A percentile compares a stretch with the other conserved stretches of the same genome.
phyloP scores from a whole-genome alignment of 2,329 filamentous ascomycete genomes.

The Sordariomycetes sp. region DNA sequence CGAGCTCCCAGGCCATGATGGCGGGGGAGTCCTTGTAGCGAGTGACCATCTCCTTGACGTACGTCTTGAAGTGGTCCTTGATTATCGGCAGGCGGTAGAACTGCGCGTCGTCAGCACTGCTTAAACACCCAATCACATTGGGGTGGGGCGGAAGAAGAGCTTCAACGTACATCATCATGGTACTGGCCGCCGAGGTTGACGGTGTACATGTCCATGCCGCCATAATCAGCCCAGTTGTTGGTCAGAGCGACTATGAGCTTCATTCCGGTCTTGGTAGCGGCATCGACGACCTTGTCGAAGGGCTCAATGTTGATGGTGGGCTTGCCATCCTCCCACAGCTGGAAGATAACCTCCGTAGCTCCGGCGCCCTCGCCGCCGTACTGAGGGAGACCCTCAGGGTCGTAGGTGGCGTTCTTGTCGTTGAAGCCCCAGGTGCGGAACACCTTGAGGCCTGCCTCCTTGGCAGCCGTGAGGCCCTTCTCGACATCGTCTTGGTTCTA shows the following conservation, averaged over 20 bases:
- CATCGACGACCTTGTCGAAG: constrained; percentile 37
- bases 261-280: constrained; percentile 31
- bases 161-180: constrained; percentile 30
- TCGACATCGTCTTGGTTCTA: constrained; percentile 33
- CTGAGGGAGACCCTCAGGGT: constrained; percentile 29
- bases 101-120: constrained; percentile 11
- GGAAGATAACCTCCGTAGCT: constrained; percentile 28
- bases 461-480: constrained; percentile 28
- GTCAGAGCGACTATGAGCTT: constrained; percentile 40
- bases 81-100: constrained; percentile 36
- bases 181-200: constrained; percentile 37
- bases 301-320: constrained; percentile 22
- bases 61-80: constrained; percentile 39
- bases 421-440: constrained; percentile 46
- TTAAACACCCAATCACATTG: not conserved
- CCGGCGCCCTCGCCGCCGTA: constrained; percentile 33
- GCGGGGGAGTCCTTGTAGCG: constrained; percentile 45
- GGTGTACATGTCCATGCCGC: constrained; percentile 45
- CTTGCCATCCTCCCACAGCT: constrained; percentile 30
- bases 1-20: constrained; percentile 55
- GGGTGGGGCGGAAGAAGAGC: not conserved
- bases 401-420: constrained; percentile 36
- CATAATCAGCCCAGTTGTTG: constrained; percentile 47
- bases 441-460: constrained; percentile 33
- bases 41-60: constrained; percentile 43